Conservation (phyloP, 192 early-diverging fungal genomes). For the Diversispora epigaea region DNA sequence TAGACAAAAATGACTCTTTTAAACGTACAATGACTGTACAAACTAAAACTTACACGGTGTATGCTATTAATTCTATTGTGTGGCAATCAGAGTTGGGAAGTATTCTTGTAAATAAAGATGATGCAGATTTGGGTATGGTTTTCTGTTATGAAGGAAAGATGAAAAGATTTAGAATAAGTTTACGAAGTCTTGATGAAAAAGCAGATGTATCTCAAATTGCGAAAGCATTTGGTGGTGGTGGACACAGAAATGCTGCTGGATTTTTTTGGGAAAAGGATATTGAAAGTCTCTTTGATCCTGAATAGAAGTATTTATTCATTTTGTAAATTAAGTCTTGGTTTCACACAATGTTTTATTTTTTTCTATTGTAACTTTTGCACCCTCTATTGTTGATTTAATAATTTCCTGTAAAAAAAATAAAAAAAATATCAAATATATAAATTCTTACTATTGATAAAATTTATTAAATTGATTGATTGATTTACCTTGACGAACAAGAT, state of each 20-base stretch:
- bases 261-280: conserved; percentile 1
- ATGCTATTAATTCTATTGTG: neutral
- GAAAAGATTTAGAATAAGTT: conserved; percentile 1
- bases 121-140: conserved; percentile 1
- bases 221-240: conserved; percentile 14
- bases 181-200: conserved; percentile 22
- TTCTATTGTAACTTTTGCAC: no score
- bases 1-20: neutral
- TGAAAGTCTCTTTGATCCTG: conserved; percentile 3
- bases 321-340: no score
- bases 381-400: no score
- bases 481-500: neutral
- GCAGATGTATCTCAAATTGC: conserved; percentile 20
- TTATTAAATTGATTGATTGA: no score
- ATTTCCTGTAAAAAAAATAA: no score
- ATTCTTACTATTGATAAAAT: no score
- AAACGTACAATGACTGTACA: conserved; percentile 1
- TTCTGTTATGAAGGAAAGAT: neutral
- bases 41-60: neutral
- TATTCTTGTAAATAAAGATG: neutral
- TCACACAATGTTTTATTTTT: no score
- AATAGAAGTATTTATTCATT: neutral
- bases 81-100: conserved; percentile 6
- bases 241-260: conserved; percentile 19
- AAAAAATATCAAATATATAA: no score